Conservation (phyloP, 2,329 filamentous ascomycete species). For the Beauveria asiatica region DNA sequence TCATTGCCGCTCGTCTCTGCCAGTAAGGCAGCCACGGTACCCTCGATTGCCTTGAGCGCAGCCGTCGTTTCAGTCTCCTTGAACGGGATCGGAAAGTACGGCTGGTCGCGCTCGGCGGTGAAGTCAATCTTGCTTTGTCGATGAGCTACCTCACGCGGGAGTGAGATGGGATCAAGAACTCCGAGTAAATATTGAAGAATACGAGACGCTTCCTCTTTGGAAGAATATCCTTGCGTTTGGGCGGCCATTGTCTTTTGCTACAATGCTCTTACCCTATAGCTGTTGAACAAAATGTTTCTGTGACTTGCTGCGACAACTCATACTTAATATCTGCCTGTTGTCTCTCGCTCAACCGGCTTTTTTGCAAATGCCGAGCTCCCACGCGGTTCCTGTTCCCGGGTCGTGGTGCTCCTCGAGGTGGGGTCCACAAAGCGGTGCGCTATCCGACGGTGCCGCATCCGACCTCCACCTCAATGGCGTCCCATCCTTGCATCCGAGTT, state of each 20-base stretch:
- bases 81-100: slow-evolving; percentile 39
- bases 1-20: slow-evolving; percentile 19
- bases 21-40: slow-evolving; percentile 23
- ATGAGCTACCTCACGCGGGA: slow-evolving; percentile 21
- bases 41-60: slow-evolving; percentile 37
- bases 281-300: neutral
- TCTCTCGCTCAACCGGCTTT: no score
- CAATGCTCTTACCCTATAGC: neutral
- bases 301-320: neutral
- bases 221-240: slow-evolving; percentile 15
- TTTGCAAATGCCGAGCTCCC: neutral
- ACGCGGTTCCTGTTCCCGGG: no score
- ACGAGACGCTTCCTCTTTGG: slow-evolving; percentile 17
- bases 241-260: neutral
- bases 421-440: neutral
- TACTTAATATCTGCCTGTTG: neutral
- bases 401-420: neutral
- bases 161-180: slow-evolving; percentile 20
- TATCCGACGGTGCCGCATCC: slow-evolving; percentile 6
- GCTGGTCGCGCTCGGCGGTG: slow-evolving; percentile 25
- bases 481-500: no score
- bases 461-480: neutral
- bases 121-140: slow-evolving; percentile 23
- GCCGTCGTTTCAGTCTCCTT: slow-evolving; percentile 37
- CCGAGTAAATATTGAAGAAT: slow-evolving; percentile 19